Evolutionary conservation across 345 rosid genomes (phyloP).

Genomic region (Melaleuca quinquenervia): DNA sequence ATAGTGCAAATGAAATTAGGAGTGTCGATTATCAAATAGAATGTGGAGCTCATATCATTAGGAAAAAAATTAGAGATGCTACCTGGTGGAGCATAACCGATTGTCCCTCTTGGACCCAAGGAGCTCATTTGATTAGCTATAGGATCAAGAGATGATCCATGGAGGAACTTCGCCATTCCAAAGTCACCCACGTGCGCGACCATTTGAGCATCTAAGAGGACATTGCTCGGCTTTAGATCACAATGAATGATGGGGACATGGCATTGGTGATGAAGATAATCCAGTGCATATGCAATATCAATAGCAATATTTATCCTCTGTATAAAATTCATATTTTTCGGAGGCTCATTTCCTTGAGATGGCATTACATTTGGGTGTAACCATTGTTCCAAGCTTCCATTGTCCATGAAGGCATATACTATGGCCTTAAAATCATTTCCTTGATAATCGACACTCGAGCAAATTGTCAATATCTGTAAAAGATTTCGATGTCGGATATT

Average conservation of each 20-base stretch:
- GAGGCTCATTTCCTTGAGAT: not conserved
- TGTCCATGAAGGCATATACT: slow-evolving; percentile 1
- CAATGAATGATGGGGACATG: not conserved
- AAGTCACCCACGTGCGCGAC: not conserved
- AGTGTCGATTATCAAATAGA: not conserved
- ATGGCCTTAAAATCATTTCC: not conserved
- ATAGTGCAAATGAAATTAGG: not conserved
- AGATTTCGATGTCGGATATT: not conserved
- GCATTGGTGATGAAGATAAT: not conserved
- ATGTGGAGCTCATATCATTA: not conserved
- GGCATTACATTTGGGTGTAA: not conserved
- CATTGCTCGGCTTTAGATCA: not conserved
- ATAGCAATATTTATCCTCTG: not conserved
- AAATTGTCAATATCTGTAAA: not conserved
- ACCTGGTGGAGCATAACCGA: not conserved
- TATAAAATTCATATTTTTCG: not conserved
- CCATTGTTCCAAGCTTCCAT: slow-evolving; percentile 6
- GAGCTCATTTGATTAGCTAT: not conserved
- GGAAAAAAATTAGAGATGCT: not conserved
- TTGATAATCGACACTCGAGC: not conserved
- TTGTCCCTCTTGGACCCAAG: not conserved
- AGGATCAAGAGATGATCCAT: accelerated
- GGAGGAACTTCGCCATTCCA: not conserved
- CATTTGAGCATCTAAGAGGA: not conserved
- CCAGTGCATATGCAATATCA: not conserved